Evolutionary conservation across 352 stramenopile genomes (phyloP), one percentile per base, ranked within the genome.

Genomic region (Phytophthora tentaculata): DNA sequence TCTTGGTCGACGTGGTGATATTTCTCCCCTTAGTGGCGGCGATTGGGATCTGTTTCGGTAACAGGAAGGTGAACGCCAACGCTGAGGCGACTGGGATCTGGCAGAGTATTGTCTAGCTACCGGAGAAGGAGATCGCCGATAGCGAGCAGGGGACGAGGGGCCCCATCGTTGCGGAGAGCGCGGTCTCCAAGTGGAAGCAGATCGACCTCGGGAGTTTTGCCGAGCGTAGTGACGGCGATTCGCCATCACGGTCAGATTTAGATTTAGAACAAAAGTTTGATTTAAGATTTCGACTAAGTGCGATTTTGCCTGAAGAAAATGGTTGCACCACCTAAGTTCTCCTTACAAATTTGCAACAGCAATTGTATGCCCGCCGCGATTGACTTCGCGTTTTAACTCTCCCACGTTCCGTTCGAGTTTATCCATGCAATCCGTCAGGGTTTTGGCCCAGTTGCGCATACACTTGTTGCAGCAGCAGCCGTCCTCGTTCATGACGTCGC

Each of bases 401-500:
- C 51, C 28, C 16, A 77, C 65, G 20, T 74, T 71, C 10, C 55
- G 44, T 62, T 77, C 69, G n/a, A 77, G 65, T 64, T 55, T 54
- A 22, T 74, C 56, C 69, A 74, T 74, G 23, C 60, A 60, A 63
- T 77, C 44, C 13, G 55, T 68, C 35, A 77, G 43, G 24, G 47
- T 73, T 28, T 64, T 71, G 16, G 59, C 69, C 69, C 69, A 77
- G 32, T 24, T 77, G 28, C 47, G 69, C 64, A 74, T 77, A 45
- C 69, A 77, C 19, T 70, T 74, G 24, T 41, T 66, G 43, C 69
- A 77, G 24, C 64, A 74, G 26, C 69, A 77, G 19, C 65, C 69
- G 13, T 77, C 65, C 0, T 37, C 35, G 28, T 74, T 71, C 55
- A 65, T 64, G 16, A 71, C 28, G 24, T 77, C 65, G 16, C 65